Base-by-base conservation (phyloP, 2,329 filamentous ascomycete genomes). In the Fusarium sp. region DNA sequence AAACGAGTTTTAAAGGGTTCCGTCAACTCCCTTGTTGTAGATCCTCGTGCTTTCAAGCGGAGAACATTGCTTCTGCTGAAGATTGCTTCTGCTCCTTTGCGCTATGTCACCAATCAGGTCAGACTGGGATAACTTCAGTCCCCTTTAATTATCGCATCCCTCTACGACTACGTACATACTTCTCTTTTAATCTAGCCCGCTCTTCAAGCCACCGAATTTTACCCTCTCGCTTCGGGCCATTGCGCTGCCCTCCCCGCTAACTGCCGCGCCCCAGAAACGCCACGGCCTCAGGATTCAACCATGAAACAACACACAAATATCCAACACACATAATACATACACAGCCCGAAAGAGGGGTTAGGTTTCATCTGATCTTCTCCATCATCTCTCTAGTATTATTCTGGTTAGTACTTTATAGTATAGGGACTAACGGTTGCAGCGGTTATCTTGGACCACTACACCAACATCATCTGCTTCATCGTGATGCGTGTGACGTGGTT, bases 51-150 rank as follows among this genome's bases (percentile, higher is more conserved):
- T 15, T 6, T 40, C 20, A 55, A 47, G 57, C 48, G 58, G 57
- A 57, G 57, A 55, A 46, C 29, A 18, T 47, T 62, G 41, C 58
- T 46, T 61, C n/a, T 61, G 21, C 29, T 14, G 29, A n/a, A n/a
- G n/a, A 18, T 47, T 62, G 41, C 58, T 46, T 61, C n/a, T 61
- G 21, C 29, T 14, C 11, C 25, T 25, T 25, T 25, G 25, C 8
- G 25, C 23, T 25, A 25, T 8, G 10, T 25, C 25, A 25, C 25
- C 8, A 25, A 25, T 25, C 10, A 25, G 10, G 10, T 25, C 25
- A 25, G 8, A 10, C 23, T 52, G 39, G 17, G 13, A 33, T 6
- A 15, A 15, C 31, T 7, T 15, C 31, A 33, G 17, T n/a, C 33
- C 6, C 33, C 7, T 35, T n/a, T 17, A n/a, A n/a, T n/a, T n/a